Conservation (phyloP, 2,329 filamentous ascomycete species). For the Raffaelea arxii region DNA sequence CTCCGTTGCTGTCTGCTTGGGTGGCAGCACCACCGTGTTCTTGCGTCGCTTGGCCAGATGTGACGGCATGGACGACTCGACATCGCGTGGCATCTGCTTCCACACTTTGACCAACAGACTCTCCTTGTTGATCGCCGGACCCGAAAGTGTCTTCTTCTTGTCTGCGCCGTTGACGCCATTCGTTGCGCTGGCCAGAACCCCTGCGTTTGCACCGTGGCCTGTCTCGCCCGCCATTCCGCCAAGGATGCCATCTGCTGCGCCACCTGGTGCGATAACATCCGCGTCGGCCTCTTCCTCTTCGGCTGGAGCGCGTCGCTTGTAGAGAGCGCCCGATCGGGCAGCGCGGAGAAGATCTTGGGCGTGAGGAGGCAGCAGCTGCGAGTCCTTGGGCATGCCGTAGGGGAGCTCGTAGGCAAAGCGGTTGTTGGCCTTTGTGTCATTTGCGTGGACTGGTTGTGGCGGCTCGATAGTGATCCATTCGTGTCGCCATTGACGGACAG, state of each 20-base stretch:
- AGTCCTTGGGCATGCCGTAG: slow-evolving; percentile 76
- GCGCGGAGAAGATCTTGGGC: slow-evolving; percentile 76
- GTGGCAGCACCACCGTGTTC: slow-evolving; percentile 47
- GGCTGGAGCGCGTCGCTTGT: slow-evolving; percentile 57
- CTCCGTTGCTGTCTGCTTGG: slow-evolving; percentile 33
- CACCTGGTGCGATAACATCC: slow-evolving; percentile 19
- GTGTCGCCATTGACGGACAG: slow-evolving; percentile 82
- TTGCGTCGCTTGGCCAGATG: slow-evolving; percentile 54
- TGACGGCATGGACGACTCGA: slow-evolving; percentile 41
- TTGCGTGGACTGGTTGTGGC: slow-evolving; percentile 52
- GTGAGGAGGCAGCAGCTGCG: slow-evolving; percentile 63
- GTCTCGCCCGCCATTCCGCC: slow-evolving; percentile 19
- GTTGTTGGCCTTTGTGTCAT: slow-evolving; percentile 44
- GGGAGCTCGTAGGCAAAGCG: slow-evolving; percentile 69
- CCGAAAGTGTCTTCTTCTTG: slow-evolving; percentile 33
- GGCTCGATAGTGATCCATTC: slow-evolving; percentile 60
- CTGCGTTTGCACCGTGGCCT: neutral
- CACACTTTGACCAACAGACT: slow-evolving; percentile 49
- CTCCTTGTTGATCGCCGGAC: slow-evolving; percentile 2
- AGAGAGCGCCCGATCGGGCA: slow-evolving; percentile 66
- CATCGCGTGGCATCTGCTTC: slow-evolving; percentile 51
- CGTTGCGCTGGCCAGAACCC: neutral
- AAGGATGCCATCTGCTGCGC: slow-evolving; percentile 12
- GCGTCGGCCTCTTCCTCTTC: slow-evolving; percentile 50
- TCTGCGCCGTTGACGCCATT: neutral